Evolutionary conservation across 345 rosid species (phyloP), one percentile per base, ranked within the genome.

Genomic region (Gossypium turneri): DNA sequence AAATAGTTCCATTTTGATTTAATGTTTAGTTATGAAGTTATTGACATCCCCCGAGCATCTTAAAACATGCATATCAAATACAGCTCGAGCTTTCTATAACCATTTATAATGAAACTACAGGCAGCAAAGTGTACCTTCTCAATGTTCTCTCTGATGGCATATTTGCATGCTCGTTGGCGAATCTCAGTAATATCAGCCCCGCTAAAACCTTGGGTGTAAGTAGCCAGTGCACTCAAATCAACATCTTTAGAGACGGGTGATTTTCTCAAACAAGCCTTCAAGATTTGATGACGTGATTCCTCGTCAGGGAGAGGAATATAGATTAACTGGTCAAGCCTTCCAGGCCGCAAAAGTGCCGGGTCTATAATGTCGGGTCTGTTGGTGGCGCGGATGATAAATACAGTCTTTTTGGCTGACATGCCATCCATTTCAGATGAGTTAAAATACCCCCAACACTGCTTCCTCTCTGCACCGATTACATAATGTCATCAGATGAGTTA

Each of bases 81-180:
- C 15, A 41, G 9, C 1, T 3, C 11, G 0, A 64, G 19, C 15
- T 64, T 64, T 38, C 68, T 41, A 41, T 7, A 64, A n/a, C 50
- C 68, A 38, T 47, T 67, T 22, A 67, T n/a, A 19, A 20, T 3
- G 34, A 67, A 10, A 9, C 1, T 44, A 67, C 27, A 48, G 11
- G 66, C 4, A 75, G 20, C 55, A 7, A 58, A 60, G 58, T 48
- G 12, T 74, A 89, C 93, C 90, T 90, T 83, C 78, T 90, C 92
- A 29, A 90, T 90, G 81, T 90, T 80, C 73, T 88, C 94, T 74
- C 92, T 81, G 64, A 90, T 86, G 50, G 92, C 94, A 65, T 86
- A 90, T 82, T 90, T 90, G 85, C 84, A 81, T 29, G 92, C 84
- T 41, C 88, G 86, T 79, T 90, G 92, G 78, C 86, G 88, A 69